phyloP scores from a whole-genome alignment of 768 basidiomycete genomes.

The Leccinum disarticulatum region DNA sequence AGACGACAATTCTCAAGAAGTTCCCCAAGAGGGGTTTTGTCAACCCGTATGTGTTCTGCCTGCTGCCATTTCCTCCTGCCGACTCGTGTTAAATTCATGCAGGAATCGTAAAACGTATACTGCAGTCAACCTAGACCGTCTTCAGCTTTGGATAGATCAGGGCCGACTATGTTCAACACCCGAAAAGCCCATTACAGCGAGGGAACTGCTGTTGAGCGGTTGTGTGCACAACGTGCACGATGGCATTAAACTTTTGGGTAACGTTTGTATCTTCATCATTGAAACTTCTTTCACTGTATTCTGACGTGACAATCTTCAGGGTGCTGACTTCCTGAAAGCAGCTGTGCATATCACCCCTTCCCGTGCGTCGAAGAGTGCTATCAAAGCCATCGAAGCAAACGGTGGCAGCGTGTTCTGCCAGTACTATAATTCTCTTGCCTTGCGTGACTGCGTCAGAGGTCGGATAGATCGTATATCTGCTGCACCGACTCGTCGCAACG shows the following conservation, averaged over 20 bases:
- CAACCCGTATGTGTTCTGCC: conserved; percentile 67
- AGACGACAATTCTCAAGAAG: too few species aligned
- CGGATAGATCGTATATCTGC: conserved; percentile 70
- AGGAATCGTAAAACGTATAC: conserved; percentile 79
- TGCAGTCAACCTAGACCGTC: conserved; percentile 80
- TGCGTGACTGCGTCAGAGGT: conserved; percentile 76
- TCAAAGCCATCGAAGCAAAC: conserved; percentile 74
- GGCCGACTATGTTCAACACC: conserved; percentile 77
- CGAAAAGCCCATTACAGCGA: conserved; percentile 84
- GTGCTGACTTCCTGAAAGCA: conserved; percentile 60
- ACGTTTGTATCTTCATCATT: conserved; percentile 46
- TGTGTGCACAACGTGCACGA: conserved; percentile 87
- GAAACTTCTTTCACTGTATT: neutral
- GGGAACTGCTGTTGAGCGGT: conserved; percentile 79
- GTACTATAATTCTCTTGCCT: conserved; percentile 85
- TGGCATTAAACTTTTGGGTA: conserved; percentile 88
- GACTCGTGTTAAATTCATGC: conserved; percentile 5
- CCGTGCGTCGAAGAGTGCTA: conserved; percentile 83
- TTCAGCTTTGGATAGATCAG: conserved; percentile 89
- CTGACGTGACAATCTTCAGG: conserved; percentile 40
- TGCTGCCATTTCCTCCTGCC: neutral
- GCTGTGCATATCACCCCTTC: conserved; percentile 82
- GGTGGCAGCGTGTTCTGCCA: conserved; percentile 88
- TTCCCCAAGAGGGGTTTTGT: conserved; percentile 95
- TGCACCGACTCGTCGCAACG: conserved; percentile 80